These are phyloP conservation scores for Cyamopsis tetragonoloba DNA, from an alignment of 306 rosid species.

Conservation along the genomic window DNA sequence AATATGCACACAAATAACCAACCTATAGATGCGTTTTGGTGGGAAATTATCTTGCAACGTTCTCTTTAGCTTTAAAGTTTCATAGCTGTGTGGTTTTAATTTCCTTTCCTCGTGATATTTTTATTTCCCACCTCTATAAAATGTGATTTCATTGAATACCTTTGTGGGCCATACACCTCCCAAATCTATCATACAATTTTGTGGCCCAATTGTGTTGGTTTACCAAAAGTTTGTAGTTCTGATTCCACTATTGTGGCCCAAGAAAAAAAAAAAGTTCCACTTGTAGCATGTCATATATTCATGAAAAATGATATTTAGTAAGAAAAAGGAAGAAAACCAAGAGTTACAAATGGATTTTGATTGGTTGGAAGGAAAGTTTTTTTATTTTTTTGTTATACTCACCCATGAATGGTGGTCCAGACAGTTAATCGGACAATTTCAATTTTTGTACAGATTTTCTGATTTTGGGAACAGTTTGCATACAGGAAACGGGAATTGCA, in stretches of 20 bases:
- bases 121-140: not conserved
- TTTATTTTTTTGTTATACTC: no score
- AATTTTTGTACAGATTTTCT: no score
- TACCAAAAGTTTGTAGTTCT: not conserved
- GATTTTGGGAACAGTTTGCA: no score
- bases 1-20: not conserved
- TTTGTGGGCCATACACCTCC: constrained; percentile 24
- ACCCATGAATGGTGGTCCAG: no score
- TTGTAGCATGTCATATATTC: constrained; percentile 10
- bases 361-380: no score
- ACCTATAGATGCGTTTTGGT: not conserved
- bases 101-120: constrained; percentile 23
- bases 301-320: no score
- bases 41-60: constrained; percentile 15
- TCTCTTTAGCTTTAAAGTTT: not conserved
- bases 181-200: not conserved
- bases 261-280: not conserved
- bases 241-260: constrained; percentile 10
- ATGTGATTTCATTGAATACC: not conserved
- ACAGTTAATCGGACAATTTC: no score
- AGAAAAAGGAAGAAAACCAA: no score
- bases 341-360: no score
- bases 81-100: constrained; percentile 25
- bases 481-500: no score
- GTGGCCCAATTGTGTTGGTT: no score